phyloP scores from a whole-genome alignment of 1,284 basidiomycete genomes.

The Ganoderma multipileum region DNA sequence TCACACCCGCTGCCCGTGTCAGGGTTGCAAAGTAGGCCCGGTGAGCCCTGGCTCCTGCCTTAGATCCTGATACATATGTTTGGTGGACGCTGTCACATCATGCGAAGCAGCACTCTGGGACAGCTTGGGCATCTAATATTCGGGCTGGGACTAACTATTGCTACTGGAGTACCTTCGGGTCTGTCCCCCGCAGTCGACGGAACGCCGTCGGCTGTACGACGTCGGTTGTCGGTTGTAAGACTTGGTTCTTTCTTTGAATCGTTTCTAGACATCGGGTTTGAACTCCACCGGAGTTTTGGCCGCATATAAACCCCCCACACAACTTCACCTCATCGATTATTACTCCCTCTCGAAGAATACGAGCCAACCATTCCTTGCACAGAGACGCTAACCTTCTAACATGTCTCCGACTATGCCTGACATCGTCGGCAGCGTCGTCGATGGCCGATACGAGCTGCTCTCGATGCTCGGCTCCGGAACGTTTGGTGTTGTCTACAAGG shows the following conservation, averaged over 20 bases:
- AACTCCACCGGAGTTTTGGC: background rate
- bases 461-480: conserved; percentile 40
- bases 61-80: background rate
- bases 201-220: background rate
- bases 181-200: background rate
- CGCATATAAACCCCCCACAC: background rate
- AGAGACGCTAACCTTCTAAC: conserved; percentile 7
- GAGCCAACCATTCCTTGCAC: background rate
- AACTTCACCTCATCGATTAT: background rate
- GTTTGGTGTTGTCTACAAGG: conserved; percentile 44
- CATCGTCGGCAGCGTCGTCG: conserved; percentile 24
- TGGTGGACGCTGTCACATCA: background rate
- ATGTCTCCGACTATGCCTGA: conserved; percentile 30
- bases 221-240: background rate
- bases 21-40: background rate
- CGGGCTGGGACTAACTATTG: background rate
- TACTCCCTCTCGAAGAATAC: background rate
- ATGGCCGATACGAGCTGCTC: conserved; percentile 23
- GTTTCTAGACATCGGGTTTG: background rate
- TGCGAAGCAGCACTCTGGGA: background rate
- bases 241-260: background rate
- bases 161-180: background rate
- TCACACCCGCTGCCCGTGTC: background rate
- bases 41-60: no score
- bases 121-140: background rate